phyloP scores from a whole-genome alignment of 495 filamentous ascomycete genomes.

The Penicillium simplicissimum region DNA sequence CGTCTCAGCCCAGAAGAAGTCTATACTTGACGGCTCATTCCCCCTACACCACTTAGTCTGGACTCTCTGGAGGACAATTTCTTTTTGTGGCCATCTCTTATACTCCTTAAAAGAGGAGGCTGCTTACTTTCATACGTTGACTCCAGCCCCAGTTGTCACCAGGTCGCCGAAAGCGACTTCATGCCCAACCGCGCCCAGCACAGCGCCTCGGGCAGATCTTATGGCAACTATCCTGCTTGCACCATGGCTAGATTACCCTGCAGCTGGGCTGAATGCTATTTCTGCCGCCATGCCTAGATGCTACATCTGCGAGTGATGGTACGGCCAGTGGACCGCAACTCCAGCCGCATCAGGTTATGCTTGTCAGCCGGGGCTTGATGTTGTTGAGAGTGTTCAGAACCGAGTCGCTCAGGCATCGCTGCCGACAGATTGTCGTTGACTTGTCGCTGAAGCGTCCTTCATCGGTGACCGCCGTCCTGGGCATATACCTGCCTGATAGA shows the following conservation, averaged over 20 bases:
- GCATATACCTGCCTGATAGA: neutral
- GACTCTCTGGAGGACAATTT: neutral
- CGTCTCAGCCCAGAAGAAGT: too few species aligned
- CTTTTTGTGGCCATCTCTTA: neutral
- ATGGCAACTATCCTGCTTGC: neutral
- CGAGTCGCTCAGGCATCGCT: neutral
- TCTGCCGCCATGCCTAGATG: neutral
- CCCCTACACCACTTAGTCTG: too few species aligned
- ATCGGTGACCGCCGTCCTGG: neutral
- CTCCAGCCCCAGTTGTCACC: neutral
- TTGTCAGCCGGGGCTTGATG: neutral
- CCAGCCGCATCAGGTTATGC: neutral
- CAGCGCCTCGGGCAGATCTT: neutral
- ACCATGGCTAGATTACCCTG: neutral
- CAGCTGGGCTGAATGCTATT: neutral
- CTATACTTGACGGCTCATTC: too few species aligned
- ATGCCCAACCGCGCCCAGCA: neutral
- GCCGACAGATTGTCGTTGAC: neutral
- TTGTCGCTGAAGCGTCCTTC: neutral
- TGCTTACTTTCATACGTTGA: neutral
- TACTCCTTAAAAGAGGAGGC: neutral
- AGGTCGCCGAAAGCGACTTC: neutral
- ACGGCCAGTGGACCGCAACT: neutral
- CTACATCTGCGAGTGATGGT: neutral
- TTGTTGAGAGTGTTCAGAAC: neutral